Conservation (phyloP, 2,329 filamentous ascomycete species). For the Fusarium scirpi region DNA sequence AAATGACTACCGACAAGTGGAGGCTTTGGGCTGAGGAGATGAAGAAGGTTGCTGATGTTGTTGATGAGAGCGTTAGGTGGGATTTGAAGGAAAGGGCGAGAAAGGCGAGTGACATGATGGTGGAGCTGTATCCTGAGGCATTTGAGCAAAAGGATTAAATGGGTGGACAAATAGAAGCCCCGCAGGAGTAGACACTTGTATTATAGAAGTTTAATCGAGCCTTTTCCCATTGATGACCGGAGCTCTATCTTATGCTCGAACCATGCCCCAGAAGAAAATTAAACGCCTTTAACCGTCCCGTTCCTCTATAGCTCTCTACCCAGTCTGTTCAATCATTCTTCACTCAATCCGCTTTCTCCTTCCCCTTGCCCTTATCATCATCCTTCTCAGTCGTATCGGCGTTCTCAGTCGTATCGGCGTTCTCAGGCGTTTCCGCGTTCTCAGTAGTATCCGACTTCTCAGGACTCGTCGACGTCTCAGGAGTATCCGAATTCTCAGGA, state of each 20-base stretch:
- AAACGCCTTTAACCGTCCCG: neutral
- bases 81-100: neutral
- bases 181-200: neutral
- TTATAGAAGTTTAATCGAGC: neutral
- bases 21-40: constrained; percentile 8
- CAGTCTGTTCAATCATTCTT: neutral
- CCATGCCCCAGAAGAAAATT: neutral
- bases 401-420: neutral
- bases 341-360: neutral
- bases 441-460: neutral
- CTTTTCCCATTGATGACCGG: neutral
- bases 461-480: neutral
- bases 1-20: constrained; percentile 4
- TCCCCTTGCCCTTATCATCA: neutral
- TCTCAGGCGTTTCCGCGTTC: neutral
- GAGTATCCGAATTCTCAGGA: neutral
- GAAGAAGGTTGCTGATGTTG: neutral
- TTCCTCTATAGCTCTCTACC: neutral
- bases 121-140: constrained; percentile 9
- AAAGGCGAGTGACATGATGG: constrained; percentile 15
- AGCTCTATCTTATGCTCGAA: neutral
- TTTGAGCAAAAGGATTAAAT: neutral
- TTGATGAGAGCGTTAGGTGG: neutral
- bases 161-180: accelerated
- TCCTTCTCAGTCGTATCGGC: neutral